Evolutionary conservation across 2,329 filamentous ascomycete genomes (phyloP), one percentile per base, ranked within the genome.

Genomic region (Talaromyces sp.): DNA sequence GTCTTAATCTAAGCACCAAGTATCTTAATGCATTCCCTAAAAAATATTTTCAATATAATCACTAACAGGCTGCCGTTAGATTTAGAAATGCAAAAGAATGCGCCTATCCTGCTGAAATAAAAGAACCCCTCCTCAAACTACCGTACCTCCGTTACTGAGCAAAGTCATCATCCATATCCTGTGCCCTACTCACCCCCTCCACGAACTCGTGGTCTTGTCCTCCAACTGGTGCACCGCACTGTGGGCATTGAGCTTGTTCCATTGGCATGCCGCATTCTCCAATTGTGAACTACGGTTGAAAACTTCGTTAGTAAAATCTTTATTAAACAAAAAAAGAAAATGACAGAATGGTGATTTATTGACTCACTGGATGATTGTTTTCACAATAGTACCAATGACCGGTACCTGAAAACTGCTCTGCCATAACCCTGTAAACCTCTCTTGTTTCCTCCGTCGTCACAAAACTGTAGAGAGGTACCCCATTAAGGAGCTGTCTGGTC

Each of bases 391-490:
- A 81, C 65, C 75, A 79, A 61, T 78, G 77, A 0, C 86, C 85
- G 0, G 80, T 84, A 0, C 81, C 80, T 0, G 55, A 62, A 43
- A 85, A 80, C 62, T 82, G 80, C 0, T 52, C 58, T 0, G 78
- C 68, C 83, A 86, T 86, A 2, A 84, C 83, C 0, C 63, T 57
- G 54, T 81, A 76, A 2, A 85, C 77, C 0, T 74, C 77, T 31
- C 75, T 74, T 68, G 82, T 78, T 71, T 88, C 84, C 1, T 80
- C 77, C 7, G 72, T 76, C 0, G 77, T 80, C 17, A 86, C 78
- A 14, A 50, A 52, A 38, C 32, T 59, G 46, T 65, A 60, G 29
- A 64, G 61, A 3, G 54, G 35, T 19, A 55, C 56, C 4, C 59
- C 63, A 14, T 58, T 31, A 3, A 61, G 35, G 4, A 57, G 24